These are phyloP conservation scores for Globomyces sp. DNA, from an alignment of 371 early-diverging fungal species.

Conservation along the genomic window DNA sequence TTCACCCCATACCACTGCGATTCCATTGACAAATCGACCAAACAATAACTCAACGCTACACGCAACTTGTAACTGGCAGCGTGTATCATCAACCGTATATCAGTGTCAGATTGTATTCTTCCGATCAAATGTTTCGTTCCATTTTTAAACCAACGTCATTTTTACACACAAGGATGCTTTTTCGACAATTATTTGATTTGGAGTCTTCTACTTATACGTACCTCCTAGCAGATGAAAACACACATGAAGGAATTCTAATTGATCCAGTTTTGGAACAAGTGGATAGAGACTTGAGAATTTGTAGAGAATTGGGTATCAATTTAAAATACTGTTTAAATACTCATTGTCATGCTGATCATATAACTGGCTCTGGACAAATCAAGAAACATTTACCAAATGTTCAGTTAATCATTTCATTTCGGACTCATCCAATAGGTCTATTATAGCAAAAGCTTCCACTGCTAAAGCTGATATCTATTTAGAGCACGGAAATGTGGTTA, in stretches of 20 bases:
- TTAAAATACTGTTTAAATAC: slow-evolving; percentile 32
- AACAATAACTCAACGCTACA: too few species aligned
- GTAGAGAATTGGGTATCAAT: slow-evolving; percentile 18
- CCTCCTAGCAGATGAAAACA: slow-evolving; percentile 16
- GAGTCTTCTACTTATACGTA: slow-evolving; percentile 26
- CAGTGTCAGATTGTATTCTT: too few species aligned
- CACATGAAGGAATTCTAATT: slow-evolving; percentile 16
- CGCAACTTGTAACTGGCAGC: too few species aligned
- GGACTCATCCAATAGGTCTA: not conserved
- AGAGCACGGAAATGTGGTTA: slow-evolving; percentile 4
- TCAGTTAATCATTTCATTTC: slow-evolving; percentile 1
- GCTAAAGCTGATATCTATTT: slow-evolving; percentile 23
- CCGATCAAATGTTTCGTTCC: too few species aligned
- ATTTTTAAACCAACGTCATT: too few species aligned
- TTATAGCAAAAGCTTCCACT: slow-evolving; percentile 7
- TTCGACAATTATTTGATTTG: slow-evolving; percentile 24
- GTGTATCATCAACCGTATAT: too few species aligned
- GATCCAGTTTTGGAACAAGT: slow-evolving; percentile 25
- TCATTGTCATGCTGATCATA: slow-evolving; percentile 33
- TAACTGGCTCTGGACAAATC: slow-evolving; percentile 15
- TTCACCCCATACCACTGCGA: too few species aligned
- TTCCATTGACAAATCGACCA: too few species aligned
- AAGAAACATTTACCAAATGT: slow-evolving; percentile 18
- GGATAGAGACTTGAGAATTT: slow-evolving; percentile 20
- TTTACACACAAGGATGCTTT: too few species aligned